Percentiles rank a stretch among this genome's conserved stretches.
Evolutionary conservation across 371 early-diverging fungal species (phyloP).

Genomic region (Phascolomyces articulosus): DNA sequence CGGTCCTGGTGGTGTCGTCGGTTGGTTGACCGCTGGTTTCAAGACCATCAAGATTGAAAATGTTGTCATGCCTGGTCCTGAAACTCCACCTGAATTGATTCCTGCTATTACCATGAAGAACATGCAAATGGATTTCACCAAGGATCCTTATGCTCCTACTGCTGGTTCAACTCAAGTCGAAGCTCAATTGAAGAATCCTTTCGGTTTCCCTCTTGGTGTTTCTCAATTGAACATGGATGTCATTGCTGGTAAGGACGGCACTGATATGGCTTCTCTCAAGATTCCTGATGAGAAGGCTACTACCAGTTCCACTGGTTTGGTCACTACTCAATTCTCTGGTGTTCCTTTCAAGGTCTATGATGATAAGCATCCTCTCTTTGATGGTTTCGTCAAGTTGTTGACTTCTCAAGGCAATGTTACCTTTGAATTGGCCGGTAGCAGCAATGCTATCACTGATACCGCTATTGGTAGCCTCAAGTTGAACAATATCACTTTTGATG

Average conservation of each 20-base stretch:
- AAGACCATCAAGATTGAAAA: conserved; percentile 51
- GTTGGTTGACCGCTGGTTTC: conserved; percentile 64
- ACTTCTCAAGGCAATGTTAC: conserved; percentile 41
- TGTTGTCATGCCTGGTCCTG: conserved; percentile 42
- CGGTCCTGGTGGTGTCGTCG: conserved; percentile 54
- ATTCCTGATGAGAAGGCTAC: conserved; percentile 53
- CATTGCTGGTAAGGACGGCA: conserved; percentile 29
- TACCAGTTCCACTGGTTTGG: conserved; percentile 38
- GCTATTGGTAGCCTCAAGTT: conserved; percentile 56
- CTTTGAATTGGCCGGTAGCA: conserved; percentile 54
- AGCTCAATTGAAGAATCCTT: conserved; percentile 57
- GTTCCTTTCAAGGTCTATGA: conserved; percentile 48
- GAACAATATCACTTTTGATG: conserved; percentile 49
- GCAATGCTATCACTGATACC: conserved; percentile 53
- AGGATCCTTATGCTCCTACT: conserved; percentile 49
- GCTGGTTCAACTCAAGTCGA: conserved; percentile 56
- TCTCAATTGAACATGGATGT: conserved; percentile 51
- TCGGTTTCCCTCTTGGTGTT: conserved; percentile 63
- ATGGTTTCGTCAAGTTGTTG: conserved; percentile 48
- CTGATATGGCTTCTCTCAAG: conserved; percentile 44
- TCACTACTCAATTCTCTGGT: conserved; percentile 51
- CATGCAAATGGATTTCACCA: conserved; percentile 59
- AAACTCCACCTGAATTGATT: conserved; percentile 18
- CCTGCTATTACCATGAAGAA: conserved; percentile 43
- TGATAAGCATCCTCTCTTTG: conserved; percentile 34